Conservation (phyloP, 495 filamentous ascomycete genomes). For the Penicillium subrubescens region DNA sequence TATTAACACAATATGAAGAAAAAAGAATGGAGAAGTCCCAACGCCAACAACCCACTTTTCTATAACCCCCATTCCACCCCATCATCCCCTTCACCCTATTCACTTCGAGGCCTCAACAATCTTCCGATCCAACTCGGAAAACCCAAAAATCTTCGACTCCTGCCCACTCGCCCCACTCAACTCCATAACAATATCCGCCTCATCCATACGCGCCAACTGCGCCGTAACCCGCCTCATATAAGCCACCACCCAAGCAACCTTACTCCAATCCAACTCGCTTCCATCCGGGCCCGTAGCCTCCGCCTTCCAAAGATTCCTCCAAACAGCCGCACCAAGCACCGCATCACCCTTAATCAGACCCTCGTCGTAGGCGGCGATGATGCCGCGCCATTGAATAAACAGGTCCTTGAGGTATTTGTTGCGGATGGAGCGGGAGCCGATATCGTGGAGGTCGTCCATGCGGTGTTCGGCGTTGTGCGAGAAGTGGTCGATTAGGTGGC, state of each 20-base stretch:
- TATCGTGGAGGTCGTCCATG: slow-evolving; percentile 74
- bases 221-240: slow-evolving; percentile 74
- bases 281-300: slow-evolving; percentile 41
- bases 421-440: slow-evolving; percentile 63
- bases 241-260: slow-evolving; percentile 71
- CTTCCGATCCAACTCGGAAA: slow-evolving; percentile 36
- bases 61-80: neutral
- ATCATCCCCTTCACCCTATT: neutral
- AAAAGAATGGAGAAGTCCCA: neutral
- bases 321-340: slow-evolving; percentile 82
- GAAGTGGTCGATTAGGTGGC: slow-evolving; percentile 86
- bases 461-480: slow-evolving; percentile 87
- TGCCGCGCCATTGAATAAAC: slow-evolving; percentile 87
- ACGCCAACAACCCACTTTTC: neutral
- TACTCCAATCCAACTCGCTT: slow-evolving; percentile 65
- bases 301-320: slow-evolving; percentile 90
- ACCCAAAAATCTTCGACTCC: slow-evolving; percentile 38
- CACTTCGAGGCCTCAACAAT: slow-evolving; percentile 35
- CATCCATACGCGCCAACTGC: slow-evolving; percentile 62
- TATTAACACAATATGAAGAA: slow-evolving; percentile 9
- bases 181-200: slow-evolving; percentile 54
- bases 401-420: slow-evolving; percentile 91
- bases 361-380: slow-evolving; percentile 84
- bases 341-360: slow-evolving; percentile 81
- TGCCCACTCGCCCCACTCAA: slow-evolving; percentile 25